These are phyloP conservation scores for Pichia sp. DNA, from an alignment of 1,139 yeast species.

Conservation along the genomic window DNA sequence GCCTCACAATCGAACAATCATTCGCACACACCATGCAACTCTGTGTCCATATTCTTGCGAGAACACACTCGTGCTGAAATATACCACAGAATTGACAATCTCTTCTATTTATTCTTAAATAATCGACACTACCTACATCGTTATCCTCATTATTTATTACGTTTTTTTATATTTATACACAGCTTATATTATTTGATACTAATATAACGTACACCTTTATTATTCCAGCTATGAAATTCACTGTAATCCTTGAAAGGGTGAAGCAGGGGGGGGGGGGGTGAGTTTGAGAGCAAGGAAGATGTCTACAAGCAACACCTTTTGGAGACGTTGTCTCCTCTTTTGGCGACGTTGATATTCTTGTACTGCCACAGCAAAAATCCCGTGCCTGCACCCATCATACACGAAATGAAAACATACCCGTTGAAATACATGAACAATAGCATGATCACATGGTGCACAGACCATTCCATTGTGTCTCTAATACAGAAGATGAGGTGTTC, in stretches of 20 bases:
- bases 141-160: background rate
- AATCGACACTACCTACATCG: background rate
- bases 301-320: constrained; percentile 21
- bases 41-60: background rate
- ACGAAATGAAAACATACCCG: constrained; percentile 60
- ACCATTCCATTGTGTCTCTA: constrained; percentile 56
- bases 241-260: background rate
- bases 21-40: background rate
- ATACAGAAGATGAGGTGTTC: constrained; percentile 48
- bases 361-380: constrained; percentile 52
- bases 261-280: background rate
- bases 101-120: background rate
- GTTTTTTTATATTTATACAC: background rate
- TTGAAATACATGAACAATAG: constrained; percentile 69
- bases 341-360: constrained; percentile 32
- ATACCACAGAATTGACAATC: background rate
- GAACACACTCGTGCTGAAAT: too few relatives aligned
- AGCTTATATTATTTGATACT: background rate
- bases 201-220: background rate
- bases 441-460: constrained; percentile 61
- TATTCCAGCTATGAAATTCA: too few relatives aligned
- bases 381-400: constrained; percentile 56
- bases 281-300: too few relatives aligned
- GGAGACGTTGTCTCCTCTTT: constrained; percentile 14
- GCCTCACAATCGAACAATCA: background rate